Evolutionary conservation across 225 moss, liverwort and hornwort species (phyloP).

Genomic region (Polytrichum formosum): DNA sequence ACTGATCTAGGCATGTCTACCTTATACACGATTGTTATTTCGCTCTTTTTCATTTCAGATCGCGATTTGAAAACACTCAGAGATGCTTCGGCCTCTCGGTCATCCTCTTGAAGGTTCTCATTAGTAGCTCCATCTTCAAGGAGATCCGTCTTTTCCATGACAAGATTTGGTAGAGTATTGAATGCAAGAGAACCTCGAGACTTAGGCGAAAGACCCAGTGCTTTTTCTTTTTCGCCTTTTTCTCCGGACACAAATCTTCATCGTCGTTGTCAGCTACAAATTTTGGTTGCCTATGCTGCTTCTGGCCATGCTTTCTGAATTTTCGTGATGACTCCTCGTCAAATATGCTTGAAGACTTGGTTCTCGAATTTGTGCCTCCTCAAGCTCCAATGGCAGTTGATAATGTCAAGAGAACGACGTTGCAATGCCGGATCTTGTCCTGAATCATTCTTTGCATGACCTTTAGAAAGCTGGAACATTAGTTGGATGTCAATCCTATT

Average conservation of each 20-base stretch:
- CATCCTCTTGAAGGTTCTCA: conserved; percentile 45
- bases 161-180: conserved; percentile 30
- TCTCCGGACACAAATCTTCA: conserved; percentile 60
- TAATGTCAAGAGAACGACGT: too few species aligned
- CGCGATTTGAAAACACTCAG: too few species aligned
- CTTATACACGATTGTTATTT: too few species aligned
- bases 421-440: too few species aligned
- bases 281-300: conserved; percentile 35
- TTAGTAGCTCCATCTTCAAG: conserved; percentile 40
- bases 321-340: conserved; percentile 4
- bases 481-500: too few species aligned
- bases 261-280: conserved; percentile 69
- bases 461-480: too few species aligned
- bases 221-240: conserved; percentile 31
- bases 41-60: too few species aligned
- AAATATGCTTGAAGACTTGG: too few species aligned
- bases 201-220: conserved; percentile 9
- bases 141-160: conserved; percentile 47
- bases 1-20: too few species aligned
- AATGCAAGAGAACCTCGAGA: conserved; percentile 24
- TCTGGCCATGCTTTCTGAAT: conserved; percentile 36
- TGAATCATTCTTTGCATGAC: too few species aligned
- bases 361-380: too few species aligned
- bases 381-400: too few species aligned
- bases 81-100: conserved; percentile 24